Evolutionary conservation across 176 grass and related monocot genomes (phyloP), one percentile per base, ranked within the genome.

Genomic region (Carex parvula): DNA sequence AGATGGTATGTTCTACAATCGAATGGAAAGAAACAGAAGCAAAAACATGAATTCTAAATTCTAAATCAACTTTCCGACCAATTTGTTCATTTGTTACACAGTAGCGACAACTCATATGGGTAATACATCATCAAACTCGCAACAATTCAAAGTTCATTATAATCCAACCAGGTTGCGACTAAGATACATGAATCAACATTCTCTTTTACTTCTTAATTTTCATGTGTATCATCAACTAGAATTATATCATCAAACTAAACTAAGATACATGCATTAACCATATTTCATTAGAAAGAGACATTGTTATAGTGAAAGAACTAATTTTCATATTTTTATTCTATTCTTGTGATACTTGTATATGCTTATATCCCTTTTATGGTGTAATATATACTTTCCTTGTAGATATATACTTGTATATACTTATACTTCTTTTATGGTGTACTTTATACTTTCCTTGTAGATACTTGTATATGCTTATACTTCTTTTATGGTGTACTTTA

Each of bases 1-100:
- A 60, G 57, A 60, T 60, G 65, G 65, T 68, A 60, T 17, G 65
- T 32, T 68, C 30, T 11, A 17, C 65, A 68, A 8, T 37, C 14
- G 15, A 15, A 37, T 68, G 32, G 65, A 39, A 68, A 15, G 6
- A 68, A 68, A 39, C 65, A 68, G 35, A 35, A 37, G 65, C 32
- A 68, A 68, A 68, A 44, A 70, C 67, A 11, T 71, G 2, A 71
- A 71, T 11, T 71, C 5, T 20, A 20, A 71, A 71, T 71, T 44
- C 37, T n/a, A 71, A 46, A 71, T 71, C 68, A 71, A 71, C 68
- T 71, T 71, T 71, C 33, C 68, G 15, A 71, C 68, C 35, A 46
- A 71, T 71, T 71, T 71, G 39, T 44, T 44, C 37, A 71, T 71
- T 71, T 71, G 37, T 71, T 71, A 17, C 16, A 21, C 17, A 20